Evolutionary conservation across 257 asterid species (phyloP), one percentile per base, ranked within the genome.

Genomic region (Solanum pennellii): DNA sequence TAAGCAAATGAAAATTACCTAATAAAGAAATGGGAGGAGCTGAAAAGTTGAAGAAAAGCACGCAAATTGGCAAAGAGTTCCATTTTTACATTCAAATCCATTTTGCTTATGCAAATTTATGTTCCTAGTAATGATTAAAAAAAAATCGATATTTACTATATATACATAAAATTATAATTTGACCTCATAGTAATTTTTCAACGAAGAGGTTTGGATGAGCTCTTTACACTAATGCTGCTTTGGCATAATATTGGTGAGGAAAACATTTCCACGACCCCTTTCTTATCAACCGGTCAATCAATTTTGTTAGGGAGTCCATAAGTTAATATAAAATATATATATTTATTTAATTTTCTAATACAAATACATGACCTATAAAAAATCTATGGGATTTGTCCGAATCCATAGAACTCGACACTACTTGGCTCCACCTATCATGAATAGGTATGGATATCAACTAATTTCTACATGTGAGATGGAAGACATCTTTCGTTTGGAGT

Each of bases 251-350:
- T 20, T 49, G 16, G 21, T 2, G 21, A 5, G 59, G 59, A 49
- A 49, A 49, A 49, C 9, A 15, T 49, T 49, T 15, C 9, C 60
- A 49, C 3, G 2, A 1, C 3, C 9, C 0, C 3, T 49, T 49
- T 15, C 60, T 49, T 49, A 49, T 1, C 16, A 3, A 15, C 3
- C 1, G 5, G 1, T 49, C 21, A 15, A 49, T 49, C 60, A 49
- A 49, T 15, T 49, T 15, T 15, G 3, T 49, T 5, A 49, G 3
- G 9, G 0, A 0, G 0, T 49, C 1, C 21, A 15, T 18, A 49
- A 49, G 21, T 49, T 49, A 49, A 15, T 15, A 27, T 27, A 27
- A 27, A 1, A 49, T 7, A 15, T 49, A 14, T 49, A 49, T 49
- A 49, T 49, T 15, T 49, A 49, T 49, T 2, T 49, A 49, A 49